Evolutionary conservation across 2,329 filamentous ascomycete genomes (phyloP).

Genomic region (Fusarium euwallaceae): DNA sequence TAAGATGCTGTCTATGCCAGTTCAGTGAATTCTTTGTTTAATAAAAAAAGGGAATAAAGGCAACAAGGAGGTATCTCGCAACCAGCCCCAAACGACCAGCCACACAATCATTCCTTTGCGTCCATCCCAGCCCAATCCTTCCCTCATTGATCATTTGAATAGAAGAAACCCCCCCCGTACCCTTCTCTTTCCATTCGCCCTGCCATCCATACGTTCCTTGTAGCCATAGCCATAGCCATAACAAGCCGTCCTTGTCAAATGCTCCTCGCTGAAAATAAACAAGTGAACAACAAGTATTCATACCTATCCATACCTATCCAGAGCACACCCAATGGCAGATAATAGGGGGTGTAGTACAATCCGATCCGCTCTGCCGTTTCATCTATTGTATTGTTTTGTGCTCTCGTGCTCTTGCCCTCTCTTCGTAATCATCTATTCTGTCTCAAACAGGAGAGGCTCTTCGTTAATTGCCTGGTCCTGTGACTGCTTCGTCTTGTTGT

Average conservation of each 20-base stretch:
- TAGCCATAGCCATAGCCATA: slow-evolving; percentile 17
- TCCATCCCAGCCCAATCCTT: not conserved
- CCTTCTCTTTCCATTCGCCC: not conserved
- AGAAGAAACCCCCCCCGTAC: slow-evolving; percentile 13
- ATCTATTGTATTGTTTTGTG: slow-evolving; percentile 11
- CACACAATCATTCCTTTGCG: slow-evolving; percentile 18
- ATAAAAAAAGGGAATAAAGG: slow-evolving; percentile 15
- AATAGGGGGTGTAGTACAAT: slow-evolving; percentile 9
- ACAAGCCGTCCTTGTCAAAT: slow-evolving; percentile 29
- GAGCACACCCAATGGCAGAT: slow-evolving; percentile 18
- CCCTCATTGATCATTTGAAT: slow-evolving; percentile 23
- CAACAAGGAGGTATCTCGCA: slow-evolving; percentile 39
- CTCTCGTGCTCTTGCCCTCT: not conserved
- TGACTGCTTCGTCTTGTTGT: not conserved
- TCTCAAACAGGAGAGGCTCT: slow-evolving; percentile 1
- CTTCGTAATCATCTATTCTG: not conserved
- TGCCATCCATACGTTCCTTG: not conserved
- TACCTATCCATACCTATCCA: slow-evolving; percentile 17
- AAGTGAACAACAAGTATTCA: slow-evolving; percentile 16
- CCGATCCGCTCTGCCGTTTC: slow-evolving; percentile 5
- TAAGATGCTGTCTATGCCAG: slow-evolving; percentile 30
- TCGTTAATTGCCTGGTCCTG: not conserved
- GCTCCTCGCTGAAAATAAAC: slow-evolving; percentile 39
- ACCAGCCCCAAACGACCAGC: slow-evolving; percentile 27
- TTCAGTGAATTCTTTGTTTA: slow-evolving; percentile 12